A percentile compares a stretch with the other conserved stretches of the same genome.
These are phyloP conservation scores for Ramaria sp. DNA, from an alignment of 768 basidiomycete species.

Conservation along the genomic window DNA sequence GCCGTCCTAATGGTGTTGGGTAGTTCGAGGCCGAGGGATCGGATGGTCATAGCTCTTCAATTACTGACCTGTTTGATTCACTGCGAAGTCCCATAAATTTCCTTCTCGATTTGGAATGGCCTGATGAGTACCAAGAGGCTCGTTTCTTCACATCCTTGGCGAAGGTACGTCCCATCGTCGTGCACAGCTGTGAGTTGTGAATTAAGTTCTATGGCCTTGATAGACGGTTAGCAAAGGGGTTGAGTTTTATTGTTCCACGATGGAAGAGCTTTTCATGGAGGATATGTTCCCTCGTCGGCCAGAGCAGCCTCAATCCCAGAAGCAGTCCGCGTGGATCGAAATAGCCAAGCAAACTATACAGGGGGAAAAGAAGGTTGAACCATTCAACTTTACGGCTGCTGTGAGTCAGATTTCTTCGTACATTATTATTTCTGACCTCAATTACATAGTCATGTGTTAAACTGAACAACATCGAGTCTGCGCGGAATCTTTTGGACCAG, in stretches of 20 bases:
- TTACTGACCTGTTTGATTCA: slow-evolving; percentile 92
- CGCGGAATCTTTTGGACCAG: slow-evolving; percentile 81
- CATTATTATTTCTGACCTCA: neutral
- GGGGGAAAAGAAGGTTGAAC: slow-evolving; percentile 86
- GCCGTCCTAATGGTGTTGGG: neutral
- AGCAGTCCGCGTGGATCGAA: slow-evolving; percentile 75
- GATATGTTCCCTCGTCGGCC: slow-evolving; percentile 87
- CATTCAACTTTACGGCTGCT: slow-evolving; percentile 83
- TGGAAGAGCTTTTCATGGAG: slow-evolving; percentile 85
- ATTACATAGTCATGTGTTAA: slow-evolving; percentile 76
- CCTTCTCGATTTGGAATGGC: slow-evolving; percentile 85
- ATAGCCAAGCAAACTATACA: slow-evolving; percentile 69
- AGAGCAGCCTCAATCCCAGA: slow-evolving; percentile 74
- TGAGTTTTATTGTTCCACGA: slow-evolving; percentile 79
- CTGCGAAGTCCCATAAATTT: slow-evolving; percentile 84
- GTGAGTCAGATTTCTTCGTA: slow-evolving; percentile 18
- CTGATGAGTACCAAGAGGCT: slow-evolving; percentile 80
- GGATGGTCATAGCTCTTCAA: slow-evolving; percentile 91
- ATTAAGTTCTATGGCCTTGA: neutral
- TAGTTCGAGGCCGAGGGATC: slow-evolving; percentile 71
- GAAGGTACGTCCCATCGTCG: slow-evolving; percentile 43
- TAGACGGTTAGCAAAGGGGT: slow-evolving; percentile 88
- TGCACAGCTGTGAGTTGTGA: neutral
- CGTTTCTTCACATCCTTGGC: slow-evolving; percentile 83
- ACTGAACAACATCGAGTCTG: slow-evolving; percentile 93